These are phyloP conservation scores for Fraxinus sp. DNA, from an alignment of 305 asterid species.

Conservation along the genomic window DNA sequence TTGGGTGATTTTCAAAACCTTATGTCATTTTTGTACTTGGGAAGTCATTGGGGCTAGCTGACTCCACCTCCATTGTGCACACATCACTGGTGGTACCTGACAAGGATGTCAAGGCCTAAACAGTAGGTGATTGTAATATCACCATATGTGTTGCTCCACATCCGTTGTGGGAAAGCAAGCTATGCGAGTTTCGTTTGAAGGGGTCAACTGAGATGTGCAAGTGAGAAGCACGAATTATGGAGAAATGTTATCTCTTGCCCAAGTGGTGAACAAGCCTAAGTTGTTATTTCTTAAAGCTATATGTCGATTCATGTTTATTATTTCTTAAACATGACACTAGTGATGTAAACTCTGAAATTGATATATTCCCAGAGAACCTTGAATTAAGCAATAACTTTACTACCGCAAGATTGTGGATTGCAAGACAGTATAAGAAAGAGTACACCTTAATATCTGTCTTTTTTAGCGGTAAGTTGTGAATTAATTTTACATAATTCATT, in stretches of 20 bases:
- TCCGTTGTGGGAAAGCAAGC: background rate
- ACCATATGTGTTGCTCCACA: background rate
- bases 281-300: background rate
- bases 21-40: background rate
- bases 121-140: background rate
- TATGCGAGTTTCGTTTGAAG: background rate
- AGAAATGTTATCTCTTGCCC: background rate
- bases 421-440: background rate
- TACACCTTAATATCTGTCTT: background rate
- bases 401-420: background rate
- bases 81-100: background rate
- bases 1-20: background rate
- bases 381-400: slow-evolving; percentile 2
- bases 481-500: slow-evolving; percentile 12
- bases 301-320: background rate
- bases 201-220: background rate
- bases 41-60: background rate
- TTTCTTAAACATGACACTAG: background rate
- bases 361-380: background rate
- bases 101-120: background rate
- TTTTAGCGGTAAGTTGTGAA: slow-evolving; percentile 7
- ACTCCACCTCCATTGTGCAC: background rate
- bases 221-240: background rate
- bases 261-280: background rate
- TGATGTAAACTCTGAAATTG: background rate